Percentiles rank a stretch among this genome's conserved stretches.
These are phyloP conservation scores for Arthrinium puccinioides DNA, from an alignment of 2,329 filamentous ascomycete genomes.

Conservation along the genomic window DNA sequence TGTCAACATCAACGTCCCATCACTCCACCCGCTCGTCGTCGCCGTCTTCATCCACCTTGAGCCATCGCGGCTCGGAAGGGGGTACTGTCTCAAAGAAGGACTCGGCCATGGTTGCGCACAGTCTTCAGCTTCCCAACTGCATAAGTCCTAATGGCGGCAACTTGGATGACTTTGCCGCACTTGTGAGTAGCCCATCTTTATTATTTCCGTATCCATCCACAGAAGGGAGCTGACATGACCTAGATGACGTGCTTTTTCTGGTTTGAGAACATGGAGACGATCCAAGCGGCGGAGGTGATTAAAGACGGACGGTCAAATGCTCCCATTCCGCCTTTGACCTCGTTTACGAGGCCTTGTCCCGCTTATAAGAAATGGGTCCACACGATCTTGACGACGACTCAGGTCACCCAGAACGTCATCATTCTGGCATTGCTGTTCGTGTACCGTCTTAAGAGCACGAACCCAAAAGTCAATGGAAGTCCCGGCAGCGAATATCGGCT, in stretches of 20 bases:
- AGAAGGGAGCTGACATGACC: not conserved
- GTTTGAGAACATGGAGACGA: constrained; percentile 82
- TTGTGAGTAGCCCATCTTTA: constrained; percentile 43
- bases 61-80: constrained; percentile 20
- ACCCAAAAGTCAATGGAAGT: constrained; percentile 82
- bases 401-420: constrained; percentile 94
- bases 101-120: constrained; percentile 45
- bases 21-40: constrained; percentile 30
- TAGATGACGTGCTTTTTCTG: constrained; percentile 96
- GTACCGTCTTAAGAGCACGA: constrained; percentile 84
- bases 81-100: constrained; percentile 27
- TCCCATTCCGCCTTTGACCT: constrained; percentile 45
- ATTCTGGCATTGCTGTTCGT: constrained; percentile 86
- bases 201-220: too few relatives aligned
- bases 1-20: constrained; percentile 15
- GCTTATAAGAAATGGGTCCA: constrained; percentile 93
- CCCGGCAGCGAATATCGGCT: constrained; percentile 89
- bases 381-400: constrained; percentile 83
- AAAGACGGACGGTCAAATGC: constrained; percentile 27
- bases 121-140: constrained; percentile 64
- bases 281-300: constrained; percentile 66
- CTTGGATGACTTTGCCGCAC: constrained; percentile 74
- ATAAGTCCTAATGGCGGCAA: constrained; percentile 71
- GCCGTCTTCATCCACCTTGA: constrained; percentile 23
- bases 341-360: constrained; percentile 67